Evolutionary conservation across 2,329 filamentous ascomycete genomes (phyloP).

Genomic region (Ophiostoma triangulosporum): DNA sequence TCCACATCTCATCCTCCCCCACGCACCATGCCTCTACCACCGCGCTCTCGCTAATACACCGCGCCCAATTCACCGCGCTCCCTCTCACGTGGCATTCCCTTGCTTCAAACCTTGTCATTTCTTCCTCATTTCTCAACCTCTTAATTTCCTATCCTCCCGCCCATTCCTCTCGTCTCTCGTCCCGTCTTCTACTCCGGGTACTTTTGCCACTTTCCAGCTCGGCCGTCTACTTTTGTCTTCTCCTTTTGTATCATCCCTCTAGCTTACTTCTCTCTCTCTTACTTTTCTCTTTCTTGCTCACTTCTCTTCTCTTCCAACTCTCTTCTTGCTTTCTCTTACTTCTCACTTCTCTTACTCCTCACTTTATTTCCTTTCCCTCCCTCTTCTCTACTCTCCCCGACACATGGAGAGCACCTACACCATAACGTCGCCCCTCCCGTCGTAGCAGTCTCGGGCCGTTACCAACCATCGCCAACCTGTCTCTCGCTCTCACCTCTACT

Average conservation of each 20-base stretch:
- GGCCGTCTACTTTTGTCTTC: too few relatives aligned
- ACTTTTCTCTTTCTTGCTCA: too few relatives aligned
- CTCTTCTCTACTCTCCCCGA: not conserved
- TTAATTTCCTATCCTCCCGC: not conserved
- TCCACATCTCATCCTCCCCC: too few relatives aligned
- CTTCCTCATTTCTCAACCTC: not conserved
- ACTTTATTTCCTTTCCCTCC: not conserved
- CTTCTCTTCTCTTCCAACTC: not conserved
- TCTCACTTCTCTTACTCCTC: not conserved
- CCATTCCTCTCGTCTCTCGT: not conserved
- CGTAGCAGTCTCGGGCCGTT: constrained; percentile 6
- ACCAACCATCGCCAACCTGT: not conserved
- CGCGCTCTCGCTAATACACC: not conserved
- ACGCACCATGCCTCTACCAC: not conserved
- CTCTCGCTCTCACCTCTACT: not conserved
- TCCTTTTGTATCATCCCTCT: too few relatives aligned
- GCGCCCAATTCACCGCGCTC: not conserved
- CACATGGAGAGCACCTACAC: not conserved
- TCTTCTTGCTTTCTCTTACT: not conserved
- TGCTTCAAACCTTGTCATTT: not conserved
- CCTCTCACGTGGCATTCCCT: not conserved
- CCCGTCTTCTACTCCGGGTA: not conserved
- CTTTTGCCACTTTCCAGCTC: too few relatives aligned
- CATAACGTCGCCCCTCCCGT: not conserved
- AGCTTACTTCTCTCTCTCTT: too few relatives aligned